Conservation (phyloP, 1,284 basidiomycete species). For the Mrakiaceae sp. region DNA sequence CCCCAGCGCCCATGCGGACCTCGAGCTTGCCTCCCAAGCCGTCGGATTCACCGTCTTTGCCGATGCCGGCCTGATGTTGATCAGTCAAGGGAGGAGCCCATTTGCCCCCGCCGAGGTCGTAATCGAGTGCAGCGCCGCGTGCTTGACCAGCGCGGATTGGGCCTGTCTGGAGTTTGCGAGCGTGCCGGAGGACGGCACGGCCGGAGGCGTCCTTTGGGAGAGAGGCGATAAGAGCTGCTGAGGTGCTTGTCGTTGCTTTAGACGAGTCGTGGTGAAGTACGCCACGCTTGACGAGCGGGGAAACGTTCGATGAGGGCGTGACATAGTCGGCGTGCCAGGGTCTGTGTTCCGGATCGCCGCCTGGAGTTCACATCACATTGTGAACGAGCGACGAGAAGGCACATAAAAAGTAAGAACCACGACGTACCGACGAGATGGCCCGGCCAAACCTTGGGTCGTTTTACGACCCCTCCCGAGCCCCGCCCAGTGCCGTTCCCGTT, state of each 20-base stretch:
- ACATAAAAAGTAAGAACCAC: too few relatives aligned
- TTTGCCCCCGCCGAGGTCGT: not conserved
- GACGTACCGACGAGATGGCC: slow-evolving; percentile 9
- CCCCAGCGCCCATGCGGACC: slow-evolving; percentile 8
- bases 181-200: slow-evolving; percentile 2
- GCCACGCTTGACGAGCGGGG: slow-evolving; percentile 10
- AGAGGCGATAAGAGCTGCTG: not conserved
- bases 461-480: not conserved
- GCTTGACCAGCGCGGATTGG: slow-evolving; percentile 5
- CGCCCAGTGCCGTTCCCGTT: not conserved
- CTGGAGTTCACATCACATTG: too few relatives aligned
- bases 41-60: slow-evolving; percentile 2
- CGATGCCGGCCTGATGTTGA: not conserved
- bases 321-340: slow-evolving; percentile 13
- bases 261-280: not conserved
- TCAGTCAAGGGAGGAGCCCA: too few relatives aligned
- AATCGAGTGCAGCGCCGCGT: slow-evolving; percentile 10
- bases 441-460: slow-evolving; percentile 4
- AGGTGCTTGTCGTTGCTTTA: not conserved
- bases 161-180: slow-evolving; percentile 5
- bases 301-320: not conserved
- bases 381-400: too few relatives aligned
- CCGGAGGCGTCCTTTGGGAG: not conserved
- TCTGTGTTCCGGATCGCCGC: slow-evolving; percentile 12
- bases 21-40: slow-evolving; percentile 6